Evolutionary conservation across 2,329 filamentous ascomycete genomes (phyloP), one percentile per base, ranked within the genome.

Genomic region (Spiromastix sp.): DNA sequence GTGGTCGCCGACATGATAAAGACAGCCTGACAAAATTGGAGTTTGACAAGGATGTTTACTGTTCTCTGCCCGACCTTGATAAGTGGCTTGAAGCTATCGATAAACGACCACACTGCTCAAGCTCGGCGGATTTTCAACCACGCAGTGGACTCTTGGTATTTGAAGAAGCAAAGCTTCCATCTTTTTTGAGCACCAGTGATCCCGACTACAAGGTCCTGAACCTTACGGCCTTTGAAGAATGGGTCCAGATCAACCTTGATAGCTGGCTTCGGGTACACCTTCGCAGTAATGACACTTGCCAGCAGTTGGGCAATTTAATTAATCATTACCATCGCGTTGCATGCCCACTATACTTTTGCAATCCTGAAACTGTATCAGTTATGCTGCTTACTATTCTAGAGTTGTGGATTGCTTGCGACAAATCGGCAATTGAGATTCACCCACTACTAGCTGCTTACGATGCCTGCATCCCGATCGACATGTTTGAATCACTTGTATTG

Each of bases 321-420:
- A 20, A 38, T 7, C 15, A 28, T 12, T 42, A 42, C 20, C n/a
- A 34, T 9, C 18, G 17, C 15, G 21, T 29, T 21, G 37, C 38
- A 11, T 16, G 13, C 13, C 11, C 31, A 5, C 10, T 36, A 4
- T 40, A 40, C 24, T 25, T 28, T 9, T 12, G 41, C 26, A 33
- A 39, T 10, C 67, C 74, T 0, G 64, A 71, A 39, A 54, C 52
- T 0, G 45, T 57, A 0, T 80, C 77, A 0, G 41, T 66, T 4
- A 76, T 77, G 68, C 38, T 75, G 2, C 58, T 81, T 0, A 72
- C 67, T 0, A 44, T 71, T 0, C 43, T 75, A 2, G 72, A 79
- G 36, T 48, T 80, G 0, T 81, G 76, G 77, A 48, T 72, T 5
- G 70, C 68, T 0, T 64, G 68, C 20, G 75, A 81, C 40, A 67